Evolutionary conservation across 1,284 basidiomycete species (phyloP).

Genomic region (Leccinum subrobustum): DNA sequence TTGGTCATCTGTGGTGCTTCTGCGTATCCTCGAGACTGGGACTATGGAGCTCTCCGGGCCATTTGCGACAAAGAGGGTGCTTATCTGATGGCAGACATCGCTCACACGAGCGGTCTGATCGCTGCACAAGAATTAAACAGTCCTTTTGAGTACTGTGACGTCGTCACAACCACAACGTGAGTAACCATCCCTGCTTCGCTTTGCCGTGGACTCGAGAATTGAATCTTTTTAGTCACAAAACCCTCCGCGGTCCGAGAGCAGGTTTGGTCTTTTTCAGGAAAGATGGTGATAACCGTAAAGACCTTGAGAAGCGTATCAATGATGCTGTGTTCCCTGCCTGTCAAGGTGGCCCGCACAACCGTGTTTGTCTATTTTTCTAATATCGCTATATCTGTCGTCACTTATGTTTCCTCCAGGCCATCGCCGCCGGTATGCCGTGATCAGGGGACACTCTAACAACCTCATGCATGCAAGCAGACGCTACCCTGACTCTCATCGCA

Average conservation of each 20-base stretch:
- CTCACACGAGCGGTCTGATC: slow-evolving; percentile 95
- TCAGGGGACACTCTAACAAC: neutral
- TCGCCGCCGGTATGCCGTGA: slow-evolving; percentile 62
- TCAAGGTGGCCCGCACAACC: slow-evolving; percentile 99
- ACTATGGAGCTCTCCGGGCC: slow-evolving; percentile 82
- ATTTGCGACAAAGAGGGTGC: slow-evolving; percentile 89
- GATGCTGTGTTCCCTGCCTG: slow-evolving; percentile 99
- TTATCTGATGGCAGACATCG: slow-evolving; percentile 95
- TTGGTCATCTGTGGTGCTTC: slow-evolving; percentile 98
- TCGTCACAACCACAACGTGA: slow-evolving; percentile 93
- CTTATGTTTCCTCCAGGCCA: slow-evolving; percentile 59
- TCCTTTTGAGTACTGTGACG: slow-evolving; percentile 97
- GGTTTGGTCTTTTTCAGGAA: slow-evolving; percentile 99
- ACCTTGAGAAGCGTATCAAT: slow-evolving; percentile 96
- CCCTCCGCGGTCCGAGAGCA: slow-evolving; percentile 96
- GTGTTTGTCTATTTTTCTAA: slow-evolving; percentile 52
- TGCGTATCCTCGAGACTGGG: slow-evolving; percentile 99
- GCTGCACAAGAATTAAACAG: slow-evolving; percentile 91
- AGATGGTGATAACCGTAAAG: slow-evolving; percentile 76
- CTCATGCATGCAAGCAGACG: neutral
- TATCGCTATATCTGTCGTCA: neutral
- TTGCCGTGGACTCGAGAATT: neutral
- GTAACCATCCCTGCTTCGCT: slow-evolving; percentile 27
- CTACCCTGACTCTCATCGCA: neutral
- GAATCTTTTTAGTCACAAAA: slow-evolving; percentile 77